Conservation (phyloP, 331 rosid species). For the Spiraea crenata region DNA sequence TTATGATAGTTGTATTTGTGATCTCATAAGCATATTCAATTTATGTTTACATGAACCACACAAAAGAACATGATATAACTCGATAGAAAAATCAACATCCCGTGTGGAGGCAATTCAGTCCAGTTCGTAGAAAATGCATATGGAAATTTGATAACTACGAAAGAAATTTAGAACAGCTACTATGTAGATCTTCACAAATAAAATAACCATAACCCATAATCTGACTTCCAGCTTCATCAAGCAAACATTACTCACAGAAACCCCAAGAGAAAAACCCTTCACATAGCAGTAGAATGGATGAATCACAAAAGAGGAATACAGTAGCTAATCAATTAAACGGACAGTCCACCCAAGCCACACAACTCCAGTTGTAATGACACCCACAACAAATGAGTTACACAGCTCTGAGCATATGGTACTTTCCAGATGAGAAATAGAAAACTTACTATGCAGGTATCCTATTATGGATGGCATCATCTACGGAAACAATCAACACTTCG, state of each 20-base stretch:
- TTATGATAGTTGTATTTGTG: no score
- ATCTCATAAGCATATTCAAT: no score
- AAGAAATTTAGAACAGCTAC: no score
- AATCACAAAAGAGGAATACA: conserved; percentile 7
- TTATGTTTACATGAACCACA: no score
- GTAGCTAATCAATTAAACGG: conserved; percentile 25
- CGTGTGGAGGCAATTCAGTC: no score
- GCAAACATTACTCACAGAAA: conserved; percentile 1
- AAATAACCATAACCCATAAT: conserved; percentile 20
- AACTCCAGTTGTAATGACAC: conserved; percentile 35
- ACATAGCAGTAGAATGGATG: conserved; percentile 11
- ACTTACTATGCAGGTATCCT: conserved; percentile 44
- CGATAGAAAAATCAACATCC: no score
- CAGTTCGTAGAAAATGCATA: no score
- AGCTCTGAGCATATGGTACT: conserved; percentile 34
- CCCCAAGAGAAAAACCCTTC: conserved; percentile 4
- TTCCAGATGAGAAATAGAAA: conserved; percentile 34
- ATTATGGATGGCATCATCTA: conserved; percentile 46
- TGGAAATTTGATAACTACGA: no score
- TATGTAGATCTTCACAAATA: no score
- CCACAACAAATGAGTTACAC: conserved; percentile 30
- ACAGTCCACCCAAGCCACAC: conserved; percentile 26
- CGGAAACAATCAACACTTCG: conserved; percentile 40
- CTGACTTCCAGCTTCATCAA: conserved; percentile 8
- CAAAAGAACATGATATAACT: no score